phyloP scores from a whole-genome alignment of 176 grass and related monocot genomes.

The Bonia amplexicaulis region DNA sequence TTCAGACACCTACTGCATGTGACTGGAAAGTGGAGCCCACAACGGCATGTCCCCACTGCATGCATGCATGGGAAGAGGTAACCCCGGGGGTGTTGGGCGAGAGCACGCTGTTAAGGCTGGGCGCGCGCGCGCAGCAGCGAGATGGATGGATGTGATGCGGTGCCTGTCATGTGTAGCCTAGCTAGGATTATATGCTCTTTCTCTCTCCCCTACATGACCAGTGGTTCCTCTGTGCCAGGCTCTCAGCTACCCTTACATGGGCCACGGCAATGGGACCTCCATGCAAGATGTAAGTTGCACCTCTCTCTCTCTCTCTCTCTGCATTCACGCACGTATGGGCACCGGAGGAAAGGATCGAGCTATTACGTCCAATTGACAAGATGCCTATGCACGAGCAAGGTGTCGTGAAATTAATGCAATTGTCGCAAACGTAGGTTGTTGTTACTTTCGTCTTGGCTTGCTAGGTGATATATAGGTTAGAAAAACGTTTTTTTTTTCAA shows the following conservation, averaged over 20 bases:
- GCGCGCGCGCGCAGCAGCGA: not conserved
- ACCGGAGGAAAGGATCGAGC: not conserved
- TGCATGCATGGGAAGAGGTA: not conserved
- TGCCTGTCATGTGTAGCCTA: constrained; percentile 31
- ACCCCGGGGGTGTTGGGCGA: not conserved
- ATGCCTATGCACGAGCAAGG: constrained; percentile 26
- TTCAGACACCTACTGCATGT: not conserved
- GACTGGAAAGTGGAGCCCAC: not conserved
- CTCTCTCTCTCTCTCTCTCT: not conserved
- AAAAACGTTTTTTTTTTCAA: constrained; percentile 8
- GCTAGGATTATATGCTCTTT: not conserved
- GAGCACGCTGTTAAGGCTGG: constrained; percentile 90
- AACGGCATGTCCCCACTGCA: not conserved
- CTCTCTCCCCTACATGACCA: not conserved
- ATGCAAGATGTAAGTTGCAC: constrained; percentile 58
- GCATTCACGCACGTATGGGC: not conserved
- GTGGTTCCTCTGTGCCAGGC: constrained; percentile 47
- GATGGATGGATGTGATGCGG: not conserved
- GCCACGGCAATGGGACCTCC: constrained; percentile 41
- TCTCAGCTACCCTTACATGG: constrained; percentile 85
- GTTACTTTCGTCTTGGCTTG: constrained; percentile 15
- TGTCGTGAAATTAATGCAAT: not conserved
- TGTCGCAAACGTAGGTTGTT: not conserved
- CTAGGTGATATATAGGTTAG: not conserved
- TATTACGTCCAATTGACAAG: not conserved